phyloP scores from a whole-genome alignment of 257 asterid species.

The Fraxinus americana region DNA sequence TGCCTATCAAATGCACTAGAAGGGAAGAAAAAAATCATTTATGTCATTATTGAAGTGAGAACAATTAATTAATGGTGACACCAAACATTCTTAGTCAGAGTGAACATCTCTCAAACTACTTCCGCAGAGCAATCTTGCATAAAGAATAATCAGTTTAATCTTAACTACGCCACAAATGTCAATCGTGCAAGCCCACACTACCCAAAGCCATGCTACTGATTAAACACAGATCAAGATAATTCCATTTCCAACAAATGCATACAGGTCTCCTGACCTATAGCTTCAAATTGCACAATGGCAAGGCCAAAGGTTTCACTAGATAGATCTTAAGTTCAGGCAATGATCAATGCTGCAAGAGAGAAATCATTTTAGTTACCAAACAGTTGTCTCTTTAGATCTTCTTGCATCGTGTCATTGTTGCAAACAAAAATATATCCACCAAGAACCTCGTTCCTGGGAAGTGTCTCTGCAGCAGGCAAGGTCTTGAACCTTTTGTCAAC shows the following conservation, averaged over 20 bases:
- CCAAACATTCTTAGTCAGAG: no score
- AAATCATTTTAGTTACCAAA: conserved; percentile 57
- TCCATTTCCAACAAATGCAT: neutral
- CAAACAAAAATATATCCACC: conserved; percentile 98
- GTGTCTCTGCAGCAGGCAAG: conserved; percentile 88
- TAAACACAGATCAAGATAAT: no score
- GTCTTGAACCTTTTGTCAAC: conserved; percentile 94
- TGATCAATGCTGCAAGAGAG: conserved; percentile 7
- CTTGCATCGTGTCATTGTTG: conserved; percentile 97
- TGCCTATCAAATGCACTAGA: no score
- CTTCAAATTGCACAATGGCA: neutral
- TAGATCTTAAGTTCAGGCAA: neutral
- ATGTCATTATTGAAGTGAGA: no score
- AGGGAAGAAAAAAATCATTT: no score
- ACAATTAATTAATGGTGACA: no score
- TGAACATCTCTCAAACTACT: neutral
- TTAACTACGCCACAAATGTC: neutral
- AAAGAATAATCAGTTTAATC: neutral
- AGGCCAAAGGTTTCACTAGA: neutral
- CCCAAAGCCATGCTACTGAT: neutral
- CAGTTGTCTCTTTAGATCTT: conserved; percentile 85
- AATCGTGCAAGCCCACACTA: neutral
- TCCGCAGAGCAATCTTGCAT: neutral
- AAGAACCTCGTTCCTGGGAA: conserved; percentile 88
- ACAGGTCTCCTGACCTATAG: neutral